These are phyloP conservation scores for Eleusine indica DNA, from an alignment of 176 grass and related monocot genomes.

Conservation along the genomic window DNA sequence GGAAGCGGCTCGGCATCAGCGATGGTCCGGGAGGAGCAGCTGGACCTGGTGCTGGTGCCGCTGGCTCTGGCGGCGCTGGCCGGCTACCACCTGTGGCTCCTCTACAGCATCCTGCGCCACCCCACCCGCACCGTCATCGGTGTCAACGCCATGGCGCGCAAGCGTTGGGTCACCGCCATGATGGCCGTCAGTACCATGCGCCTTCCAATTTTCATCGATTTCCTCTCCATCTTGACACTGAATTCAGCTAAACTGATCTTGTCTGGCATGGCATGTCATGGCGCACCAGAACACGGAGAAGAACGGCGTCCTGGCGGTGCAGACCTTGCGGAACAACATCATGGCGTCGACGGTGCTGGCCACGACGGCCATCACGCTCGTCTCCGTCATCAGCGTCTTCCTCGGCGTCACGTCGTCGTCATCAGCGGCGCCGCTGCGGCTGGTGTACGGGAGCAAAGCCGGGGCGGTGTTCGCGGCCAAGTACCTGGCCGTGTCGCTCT, in stretches of 20 bases:
- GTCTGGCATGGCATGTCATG: not conserved
- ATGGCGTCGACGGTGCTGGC: slow-evolving; percentile 92
- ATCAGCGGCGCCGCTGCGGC: not conserved
- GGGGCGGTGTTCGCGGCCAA: slow-evolving; percentile 51
- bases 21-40: slow-evolving; percentile 57
- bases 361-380: slow-evolving; percentile 72
- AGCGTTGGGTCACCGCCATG: slow-evolving; percentile 70
- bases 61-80: slow-evolving; percentile 51
- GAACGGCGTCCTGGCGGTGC: slow-evolving; percentile 75
- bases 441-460: slow-evolving; percentile 49
- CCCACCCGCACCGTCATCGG: slow-evolving; percentile 68
- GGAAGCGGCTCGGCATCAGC: not conserved
- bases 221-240: not conserved
- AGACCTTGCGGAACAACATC: slow-evolving; percentile 85
- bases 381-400: slow-evolving; percentile 70
- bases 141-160: slow-evolving; percentile 65
- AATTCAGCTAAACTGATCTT: not conserved
- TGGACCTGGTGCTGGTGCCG: slow-evolving; percentile 82
- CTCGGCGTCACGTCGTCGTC: slow-evolving; percentile 50
- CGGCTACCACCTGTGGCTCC: slow-evolving; percentile 72
- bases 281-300: slow-evolving; percentile 53
- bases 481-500: slow-evolving; percentile 78
- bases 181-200: slow-evolving; percentile 59
- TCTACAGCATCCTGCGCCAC: slow-evolving; percentile 52
- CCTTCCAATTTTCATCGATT: too few relatives aligned